A percentile compares a stretch with the other conserved stretches of the same genome.
phyloP scores from a whole-genome alignment of 441 rosid genomes.

The Pelargonium cotyledonis region DNA sequence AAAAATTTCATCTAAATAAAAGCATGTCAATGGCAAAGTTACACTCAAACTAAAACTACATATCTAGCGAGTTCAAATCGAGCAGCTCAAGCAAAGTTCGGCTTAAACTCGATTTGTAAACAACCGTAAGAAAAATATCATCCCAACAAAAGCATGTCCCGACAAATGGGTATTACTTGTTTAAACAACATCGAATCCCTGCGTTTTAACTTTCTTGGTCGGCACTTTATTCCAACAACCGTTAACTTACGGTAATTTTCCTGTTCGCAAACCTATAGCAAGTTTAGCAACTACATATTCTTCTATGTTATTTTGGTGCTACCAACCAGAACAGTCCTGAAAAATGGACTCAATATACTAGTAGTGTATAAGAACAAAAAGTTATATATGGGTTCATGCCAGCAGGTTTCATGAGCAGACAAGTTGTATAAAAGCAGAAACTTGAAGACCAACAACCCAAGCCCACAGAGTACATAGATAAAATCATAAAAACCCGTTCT shows the following conservation, averaged over 20 bases:
- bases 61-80: too few species aligned
- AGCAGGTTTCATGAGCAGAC: neutral
- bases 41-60: too few species aligned
- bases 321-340: neutral
- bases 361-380: neutral
- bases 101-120: too few species aligned
- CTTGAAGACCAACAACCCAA: neutral
- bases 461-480: neutral
- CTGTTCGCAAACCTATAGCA: neutral
- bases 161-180: neutral
- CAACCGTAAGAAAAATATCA: neutral
- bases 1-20: too few species aligned
- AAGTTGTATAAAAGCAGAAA: neutral
- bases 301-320: neutral
- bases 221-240: neutral
- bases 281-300: neutral
- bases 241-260: neutral
- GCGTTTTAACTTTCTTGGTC: neutral
- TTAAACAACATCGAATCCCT: neutral
- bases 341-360: neutral
- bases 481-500: neutral
- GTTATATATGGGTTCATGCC: neutral
- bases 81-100: too few species aligned
- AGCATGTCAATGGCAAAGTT: too few species aligned
- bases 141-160: neutral